Percentiles rank a stretch among this genome's conserved stretches.
phyloP scores from a whole-genome alignment of 495 filamentous ascomycete genomes.

The Aspergillus heteromorphus region DNA sequence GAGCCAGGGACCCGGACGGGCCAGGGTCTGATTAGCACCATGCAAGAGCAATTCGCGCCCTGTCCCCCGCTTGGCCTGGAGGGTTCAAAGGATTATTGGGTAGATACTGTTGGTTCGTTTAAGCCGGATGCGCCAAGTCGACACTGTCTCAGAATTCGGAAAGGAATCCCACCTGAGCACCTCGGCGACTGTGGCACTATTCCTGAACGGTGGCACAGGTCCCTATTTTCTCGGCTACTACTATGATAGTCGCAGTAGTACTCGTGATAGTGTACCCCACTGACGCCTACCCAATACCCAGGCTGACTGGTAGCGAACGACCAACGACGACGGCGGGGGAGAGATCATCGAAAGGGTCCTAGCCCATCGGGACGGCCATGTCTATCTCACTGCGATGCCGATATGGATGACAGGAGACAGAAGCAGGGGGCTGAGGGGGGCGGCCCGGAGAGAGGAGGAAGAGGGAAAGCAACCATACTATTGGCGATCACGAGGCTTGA shows the following conservation, averaged over 20 bases:
- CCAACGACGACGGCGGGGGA: too few relatives aligned
- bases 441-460: not conserved
- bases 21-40: not conserved
- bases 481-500: slow-evolving; percentile 12
- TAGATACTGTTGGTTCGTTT: not conserved
- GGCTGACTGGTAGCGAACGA: not conserved
- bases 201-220: not conserved
- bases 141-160: not conserved
- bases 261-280: not conserved
- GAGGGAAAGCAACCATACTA: not conserved
- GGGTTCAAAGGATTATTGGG: not conserved
- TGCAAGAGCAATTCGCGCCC: not conserved
- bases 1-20: not conserved
- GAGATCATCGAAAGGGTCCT: not conserved
- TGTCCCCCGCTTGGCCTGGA: not conserved
- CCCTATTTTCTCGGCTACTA: not conserved
- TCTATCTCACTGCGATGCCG: not conserved
- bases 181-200: not conserved
- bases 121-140: not conserved
- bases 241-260: too few relatives aligned
- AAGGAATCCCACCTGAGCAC: not conserved
- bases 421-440: not conserved
- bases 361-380: not conserved
- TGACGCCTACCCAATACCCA: not conserved
- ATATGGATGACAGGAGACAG: not conserved